A percentile compares a stretch with the other conserved stretches of the same genome.
phyloP scores from a whole-genome alignment of 305 asterid species.

The Caryopteris hybrid region DNA sequence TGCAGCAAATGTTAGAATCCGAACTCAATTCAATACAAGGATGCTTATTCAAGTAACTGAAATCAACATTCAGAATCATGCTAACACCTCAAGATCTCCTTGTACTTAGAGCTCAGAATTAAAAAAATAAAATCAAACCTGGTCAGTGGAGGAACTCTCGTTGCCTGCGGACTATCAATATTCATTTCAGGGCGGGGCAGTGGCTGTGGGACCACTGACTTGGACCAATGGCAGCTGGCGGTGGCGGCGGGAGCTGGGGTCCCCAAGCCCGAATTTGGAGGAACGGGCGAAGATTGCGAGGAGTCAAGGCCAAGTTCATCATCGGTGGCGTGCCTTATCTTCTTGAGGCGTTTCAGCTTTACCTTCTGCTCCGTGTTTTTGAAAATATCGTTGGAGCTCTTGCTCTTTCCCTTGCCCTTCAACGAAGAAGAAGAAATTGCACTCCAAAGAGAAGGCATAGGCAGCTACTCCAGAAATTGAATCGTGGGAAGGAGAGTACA shows the following conservation, averaged over 20 bases:
- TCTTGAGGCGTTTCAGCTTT: slow-evolving; percentile 47
- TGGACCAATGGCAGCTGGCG: slow-evolving; percentile 44
- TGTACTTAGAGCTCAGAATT: too few relatives aligned
- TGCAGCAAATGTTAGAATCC: not conserved
- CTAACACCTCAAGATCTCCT: not conserved
- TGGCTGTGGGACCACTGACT: slow-evolving; percentile 70
- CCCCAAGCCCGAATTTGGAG: slow-evolving; percentile 45
- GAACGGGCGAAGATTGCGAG: slow-evolving; percentile 51
- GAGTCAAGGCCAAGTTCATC: slow-evolving; percentile 41
- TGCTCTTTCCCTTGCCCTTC: slow-evolving; percentile 34
- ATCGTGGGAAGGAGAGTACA: not conserved
- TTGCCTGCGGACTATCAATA: slow-evolving; percentile 14
- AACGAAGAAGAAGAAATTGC: slow-evolving; percentile 33
- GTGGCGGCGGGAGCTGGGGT: slow-evolving; percentile 19
- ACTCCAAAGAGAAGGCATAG: slow-evolving; percentile 55
- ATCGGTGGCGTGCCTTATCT: slow-evolving; percentile 52
- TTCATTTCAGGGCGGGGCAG: slow-evolving; percentile 62
- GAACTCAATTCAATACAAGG: too few relatives aligned
- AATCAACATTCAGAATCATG: too few relatives aligned
- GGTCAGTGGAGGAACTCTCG: slow-evolving; percentile 21
- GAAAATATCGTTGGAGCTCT: slow-evolving; percentile 39
- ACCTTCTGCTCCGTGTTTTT: slow-evolving; percentile 20
- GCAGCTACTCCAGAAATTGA: not conserved
- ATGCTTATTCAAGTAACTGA: not conserved
- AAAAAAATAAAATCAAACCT: slow-evolving; percentile 28